Base-by-base conservation (phyloP, 164 flowering plant genomes). In the Magnolia officinalis region DNA sequence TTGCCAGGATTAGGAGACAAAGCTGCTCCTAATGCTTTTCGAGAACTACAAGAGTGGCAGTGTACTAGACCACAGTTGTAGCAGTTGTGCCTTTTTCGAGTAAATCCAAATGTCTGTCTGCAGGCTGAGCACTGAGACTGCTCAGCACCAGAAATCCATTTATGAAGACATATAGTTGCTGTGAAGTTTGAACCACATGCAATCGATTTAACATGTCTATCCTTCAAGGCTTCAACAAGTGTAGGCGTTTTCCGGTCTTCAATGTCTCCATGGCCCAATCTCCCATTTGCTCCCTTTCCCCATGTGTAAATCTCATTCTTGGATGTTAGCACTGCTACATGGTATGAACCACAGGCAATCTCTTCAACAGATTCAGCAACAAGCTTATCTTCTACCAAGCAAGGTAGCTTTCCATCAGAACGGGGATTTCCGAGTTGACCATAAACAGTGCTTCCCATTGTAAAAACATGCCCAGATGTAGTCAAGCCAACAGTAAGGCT, bases 281-380 rank as follows among this genome's bases (percentile, higher is more conserved):
- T 88, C 66, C 96, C 96, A 83, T 91, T 91, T 45, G 94, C 93
- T 72, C 96, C 96, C 80, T 90, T 91, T 64, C 96, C 96, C 96
- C 96, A 91, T 37, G 96, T 88, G 80, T 84, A 91, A 59, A 91
- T 92, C 82, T 91, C 96, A 80, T 89, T 91, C 81, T 79, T 85
- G 14, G 94, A 85, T 23, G 96, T 90, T 70, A 91, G 84, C 58
- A 87, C 92, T 51, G 91, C 89, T 21, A 89, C 89, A 79, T 91
- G 96, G 78, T 91, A 90, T 29, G 96, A 89, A 80, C 96, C 96
- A 83, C 91, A 90, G 6, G 93, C 84, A 78, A 91, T 86, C 75
- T 91, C 92, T 79, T 91, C 86, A 73, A 84, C 81, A 52, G 72
- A 70, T 75, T 84, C 86, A 59, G 75, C 59, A 64, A 52, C 72